These are phyloP conservation scores for Furcasterigmium sp. DNA, from an alignment of 2,329 filamentous ascomycete genomes.

Conservation along the genomic window DNA sequence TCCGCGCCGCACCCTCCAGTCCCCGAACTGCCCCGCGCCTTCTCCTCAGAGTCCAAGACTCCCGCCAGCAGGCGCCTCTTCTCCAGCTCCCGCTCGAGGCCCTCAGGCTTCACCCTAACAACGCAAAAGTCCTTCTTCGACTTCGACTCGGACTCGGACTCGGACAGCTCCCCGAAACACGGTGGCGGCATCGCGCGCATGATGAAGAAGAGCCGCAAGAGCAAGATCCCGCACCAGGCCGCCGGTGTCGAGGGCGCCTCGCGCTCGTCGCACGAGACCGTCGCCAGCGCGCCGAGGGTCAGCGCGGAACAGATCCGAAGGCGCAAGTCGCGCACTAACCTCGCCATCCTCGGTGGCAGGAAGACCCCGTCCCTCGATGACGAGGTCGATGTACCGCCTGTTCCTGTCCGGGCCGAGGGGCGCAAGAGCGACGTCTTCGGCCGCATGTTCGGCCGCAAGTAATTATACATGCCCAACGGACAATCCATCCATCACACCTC, in stretches of 20 bases:
- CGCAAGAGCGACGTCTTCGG: conserved; percentile 26
- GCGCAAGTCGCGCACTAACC: not conserved
- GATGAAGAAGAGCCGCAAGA: conserved; percentile 5
- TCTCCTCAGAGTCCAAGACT: not conserved
- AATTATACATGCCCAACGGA: no score
- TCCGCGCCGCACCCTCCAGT: conserved; percentile 9
- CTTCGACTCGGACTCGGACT: conserved; percentile 13
- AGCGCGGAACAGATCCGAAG: not conserved
- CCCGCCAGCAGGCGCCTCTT: not conserved
- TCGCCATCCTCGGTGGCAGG: not conserved
- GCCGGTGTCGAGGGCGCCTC: not conserved
- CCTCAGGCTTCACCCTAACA: not conserved
- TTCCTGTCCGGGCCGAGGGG: conserved; percentile 2
- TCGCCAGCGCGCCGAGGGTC: not conserved
- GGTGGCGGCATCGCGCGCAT: conserved; percentile 9
- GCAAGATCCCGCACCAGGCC: not conserved
- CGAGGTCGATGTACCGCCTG: not conserved
- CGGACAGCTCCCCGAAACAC: conserved; percentile 6
- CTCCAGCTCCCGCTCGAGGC: not conserved
- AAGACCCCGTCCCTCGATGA: not conserved
- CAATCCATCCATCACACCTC: no score
- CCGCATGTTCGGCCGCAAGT: conserved; percentile 29
- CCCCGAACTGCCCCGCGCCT: not conserved
- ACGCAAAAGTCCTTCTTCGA: conserved; percentile 11
- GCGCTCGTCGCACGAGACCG: not conserved